Base-by-base conservation (phyloP, 2,329 filamentous ascomycete genomes). In the Leptodontidium sp. region DNA sequence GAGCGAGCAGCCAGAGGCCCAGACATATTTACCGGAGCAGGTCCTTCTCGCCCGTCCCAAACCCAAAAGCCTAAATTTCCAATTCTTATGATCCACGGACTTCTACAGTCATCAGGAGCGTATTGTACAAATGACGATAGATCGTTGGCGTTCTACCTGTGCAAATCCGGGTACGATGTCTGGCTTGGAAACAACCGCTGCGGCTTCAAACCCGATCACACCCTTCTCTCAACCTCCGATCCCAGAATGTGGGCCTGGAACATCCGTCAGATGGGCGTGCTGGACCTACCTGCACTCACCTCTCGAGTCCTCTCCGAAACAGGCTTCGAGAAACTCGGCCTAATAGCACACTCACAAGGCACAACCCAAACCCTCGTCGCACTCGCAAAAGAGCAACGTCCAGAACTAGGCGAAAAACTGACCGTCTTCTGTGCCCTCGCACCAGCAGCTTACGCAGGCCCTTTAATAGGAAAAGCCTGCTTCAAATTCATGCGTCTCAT, bases 171-270 rank as follows among this genome's bases (percentile, higher is more conserved):
- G 1, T 98, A 93, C 79, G 95, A 98, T 78, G 93, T 98, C 49
- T 98, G 94, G 94, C 85, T 98, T 17, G 95, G 95, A 4, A 97
- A 97, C 81, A 98, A 97, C 77, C 87, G 95, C 24, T 97, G 94
- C 77, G 94, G 94, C 1, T 93, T 96, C 80, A 83, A 87, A 0
- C 94, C 95, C 0, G 87, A 89, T 72, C 95, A 98, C 77, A 87
- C 85, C 2, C 81, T 90, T 26, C 86, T 98, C 49, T 81, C 87
- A 1, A 89, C 91, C 72, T 82, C 83, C 2, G 95, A 98, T 77
- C 94, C 95, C 1, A 88, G 94, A 38, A 97, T 98, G 93, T 98
- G 95, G 95, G 89, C 90, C 50, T 98, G 95, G 95, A 97, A 97
- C 73, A 97, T 98, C 66, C 88, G 93, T 0, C 93, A 97, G 77